phyloP scores from a whole-genome alignment of 179 eudicot species.

The Beta corolliflora region DNA sequence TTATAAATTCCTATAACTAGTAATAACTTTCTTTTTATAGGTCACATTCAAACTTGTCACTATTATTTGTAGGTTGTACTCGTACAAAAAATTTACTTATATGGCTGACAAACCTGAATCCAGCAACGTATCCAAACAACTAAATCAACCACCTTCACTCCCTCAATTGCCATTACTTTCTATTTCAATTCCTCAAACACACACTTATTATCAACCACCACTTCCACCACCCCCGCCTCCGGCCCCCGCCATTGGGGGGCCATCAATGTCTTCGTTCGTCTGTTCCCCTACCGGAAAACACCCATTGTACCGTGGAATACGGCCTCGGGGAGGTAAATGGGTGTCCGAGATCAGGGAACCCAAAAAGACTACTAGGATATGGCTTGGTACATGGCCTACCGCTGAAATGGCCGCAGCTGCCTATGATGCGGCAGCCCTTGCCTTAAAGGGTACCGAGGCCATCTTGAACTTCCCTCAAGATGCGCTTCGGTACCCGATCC shows the following conservation, averaged over 20 bases:
- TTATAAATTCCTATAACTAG: not conserved
- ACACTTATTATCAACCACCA: not conserved
- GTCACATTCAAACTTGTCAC: not conserved
- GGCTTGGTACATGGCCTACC: slow-evolving; percentile 72
- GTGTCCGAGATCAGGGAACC: slow-evolving; percentile 89
- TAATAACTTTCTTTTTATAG: not conserved
- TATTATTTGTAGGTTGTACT: not conserved
- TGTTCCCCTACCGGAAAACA: slow-evolving; percentile 44
- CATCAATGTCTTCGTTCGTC: not conserved
- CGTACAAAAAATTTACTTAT: not conserved
- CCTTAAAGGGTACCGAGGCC: slow-evolving; percentile 56
- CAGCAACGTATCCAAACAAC: slow-evolving; percentile 15
- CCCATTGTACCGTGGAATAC: slow-evolving; percentile 61
- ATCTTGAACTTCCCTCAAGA: slow-evolving; percentile 62
- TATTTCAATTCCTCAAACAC: slow-evolving; percentile 14
- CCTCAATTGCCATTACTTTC: slow-evolving; percentile 17
- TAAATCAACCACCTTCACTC: slow-evolving; percentile 1
- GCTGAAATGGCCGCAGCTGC: slow-evolving; percentile 84
- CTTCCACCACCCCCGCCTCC: not conserved
- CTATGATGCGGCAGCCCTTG: slow-evolving; percentile 76
- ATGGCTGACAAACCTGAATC: slow-evolving; percentile 23
- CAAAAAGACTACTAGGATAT: slow-evolving; percentile 61
- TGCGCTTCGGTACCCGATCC: slow-evolving; percentile 47
- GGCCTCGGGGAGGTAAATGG: slow-evolving; percentile 77
- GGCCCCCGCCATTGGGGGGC: not conserved